Evolutionary conservation across 2,329 filamentous ascomycete genomes (phyloP).

Genomic region (Neophaeococcomyces mojaviensis): DNA sequence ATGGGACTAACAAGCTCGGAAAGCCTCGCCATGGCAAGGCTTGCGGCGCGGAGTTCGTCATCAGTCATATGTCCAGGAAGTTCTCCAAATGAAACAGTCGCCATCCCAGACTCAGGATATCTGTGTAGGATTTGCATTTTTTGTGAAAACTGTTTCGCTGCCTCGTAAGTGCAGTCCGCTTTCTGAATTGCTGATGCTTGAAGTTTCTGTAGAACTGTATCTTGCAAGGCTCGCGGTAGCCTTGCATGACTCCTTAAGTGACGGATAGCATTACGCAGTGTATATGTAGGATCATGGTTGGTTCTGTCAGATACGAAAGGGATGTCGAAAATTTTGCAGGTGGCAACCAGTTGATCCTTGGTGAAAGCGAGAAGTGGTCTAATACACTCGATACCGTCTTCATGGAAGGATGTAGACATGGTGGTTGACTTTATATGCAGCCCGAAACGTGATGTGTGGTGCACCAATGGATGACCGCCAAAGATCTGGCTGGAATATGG

Average conservation of each 20-base stretch:
- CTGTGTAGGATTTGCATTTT: background rate
- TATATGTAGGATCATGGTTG: constrained; percentile 69
- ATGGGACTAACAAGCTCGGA: background rate
- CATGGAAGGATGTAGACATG: constrained; percentile 8
- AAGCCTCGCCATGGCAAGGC: background rate
- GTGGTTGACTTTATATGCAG: constrained; percentile 17
- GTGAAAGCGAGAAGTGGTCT: constrained; percentile 63
- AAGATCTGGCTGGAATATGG: constrained; percentile 19
- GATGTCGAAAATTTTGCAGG: constrained; percentile 61
- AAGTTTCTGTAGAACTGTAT: background rate
- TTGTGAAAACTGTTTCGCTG: background rate
- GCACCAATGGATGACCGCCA: constrained; percentile 9
- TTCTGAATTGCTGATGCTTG: background rate
- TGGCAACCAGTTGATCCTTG: constrained; percentile 44
- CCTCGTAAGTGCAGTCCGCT: background rate
- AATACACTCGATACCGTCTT: constrained; percentile 55
- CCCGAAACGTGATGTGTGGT: constrained; percentile 14
- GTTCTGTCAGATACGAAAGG: constrained; percentile 80
- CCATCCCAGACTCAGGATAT: background rate
- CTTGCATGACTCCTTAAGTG: constrained; percentile 51
- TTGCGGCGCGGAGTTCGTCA: background rate
- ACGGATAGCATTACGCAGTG: constrained; percentile 72
- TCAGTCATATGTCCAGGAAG: too few relatives aligned
- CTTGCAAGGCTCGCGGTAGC: constrained; percentile 62
- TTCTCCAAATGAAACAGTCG: background rate